These are phyloP conservation scores for Alliaria petiolata DNA, from an alignment of 345 rosid genomes.

Conservation along the genomic window DNA sequence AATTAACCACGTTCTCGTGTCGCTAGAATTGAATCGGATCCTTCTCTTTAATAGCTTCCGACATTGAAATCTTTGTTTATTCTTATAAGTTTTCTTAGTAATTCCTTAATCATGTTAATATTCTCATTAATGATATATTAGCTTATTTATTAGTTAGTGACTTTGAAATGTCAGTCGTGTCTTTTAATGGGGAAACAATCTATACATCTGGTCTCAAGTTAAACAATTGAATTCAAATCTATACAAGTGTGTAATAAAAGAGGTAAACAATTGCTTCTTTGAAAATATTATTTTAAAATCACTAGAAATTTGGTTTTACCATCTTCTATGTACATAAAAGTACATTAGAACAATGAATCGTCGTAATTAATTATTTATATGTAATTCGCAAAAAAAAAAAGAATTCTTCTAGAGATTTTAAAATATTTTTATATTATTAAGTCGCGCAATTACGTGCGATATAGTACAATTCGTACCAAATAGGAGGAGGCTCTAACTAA, in stretches of 20 bases:
- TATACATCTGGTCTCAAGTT: constrained; percentile 1
- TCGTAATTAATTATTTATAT: background rate
- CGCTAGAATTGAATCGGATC: constrained; percentile 13
- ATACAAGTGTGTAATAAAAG: too few relatives aligned
- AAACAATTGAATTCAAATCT: too few relatives aligned
- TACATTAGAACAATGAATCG: background rate
- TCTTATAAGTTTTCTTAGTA: background rate
- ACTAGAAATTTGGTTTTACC: too few relatives aligned
- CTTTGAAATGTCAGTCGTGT: constrained; percentile 14
- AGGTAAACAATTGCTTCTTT: background rate
- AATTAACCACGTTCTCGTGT: constrained; percentile 25
- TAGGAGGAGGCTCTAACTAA: background rate
- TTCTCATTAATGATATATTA: background rate
- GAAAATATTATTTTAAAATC: too few relatives aligned
- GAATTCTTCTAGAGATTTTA: too few relatives aligned
- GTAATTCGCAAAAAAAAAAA: too few relatives aligned
- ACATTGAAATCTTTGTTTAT: constrained; percentile 3
- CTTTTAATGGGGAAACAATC: constrained; percentile 7
- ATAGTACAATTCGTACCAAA: background rate
- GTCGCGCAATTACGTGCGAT: background rate
- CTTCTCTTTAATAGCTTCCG: constrained; percentile 1
- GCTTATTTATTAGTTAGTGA: background rate
- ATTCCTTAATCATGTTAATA: background rate
- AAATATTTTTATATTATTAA: too few relatives aligned
- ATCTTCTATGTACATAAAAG: too few relatives aligned